Evolutionary conservation across 768 basidiomycete species (phyloP).

Genomic region (Termitomyces sp.): DNA sequence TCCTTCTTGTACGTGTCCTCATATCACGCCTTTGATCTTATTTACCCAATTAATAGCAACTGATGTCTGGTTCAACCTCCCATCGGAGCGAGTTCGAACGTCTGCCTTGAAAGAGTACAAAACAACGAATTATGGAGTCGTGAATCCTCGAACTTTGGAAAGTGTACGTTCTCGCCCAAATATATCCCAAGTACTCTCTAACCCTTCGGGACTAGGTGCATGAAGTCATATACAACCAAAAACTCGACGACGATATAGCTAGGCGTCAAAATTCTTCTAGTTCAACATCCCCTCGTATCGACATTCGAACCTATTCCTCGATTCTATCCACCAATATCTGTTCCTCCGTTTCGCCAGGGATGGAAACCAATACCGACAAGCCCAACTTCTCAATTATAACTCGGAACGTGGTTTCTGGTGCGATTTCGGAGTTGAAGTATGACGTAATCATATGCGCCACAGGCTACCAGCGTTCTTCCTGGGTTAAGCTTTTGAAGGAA

Average conservation of each 20-base stretch:
- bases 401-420: conserved; percentile 33
- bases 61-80: conserved; percentile 34
- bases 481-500: conserved; percentile 38
- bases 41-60: conserved; percentile 29
- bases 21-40: background rate
- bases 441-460: conserved; percentile 51
- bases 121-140: conserved; percentile 51
- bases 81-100: conserved; percentile 31
- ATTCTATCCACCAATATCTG: conserved; percentile 27
- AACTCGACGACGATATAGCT: conserved; percentile 39
- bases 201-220: conserved; percentile 33
- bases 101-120: conserved; percentile 40
- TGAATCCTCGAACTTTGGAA: conserved; percentile 46
- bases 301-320: conserved; percentile 34
- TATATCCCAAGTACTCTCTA: background rate
- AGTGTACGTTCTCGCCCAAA: conserved; percentile 20
- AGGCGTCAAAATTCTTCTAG: conserved; percentile 22
- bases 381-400: conserved; percentile 22
- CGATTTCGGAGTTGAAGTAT: conserved; percentile 31
- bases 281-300: conserved; percentile 25
- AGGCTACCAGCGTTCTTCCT: conserved; percentile 48
- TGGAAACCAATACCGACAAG: background rate
- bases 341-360: background rate
- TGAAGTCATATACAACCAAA: conserved; percentile 48
- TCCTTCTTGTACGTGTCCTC: conserved; percentile 33